These are phyloP conservation scores for Coemansia sp. DNA, from an alignment of 192 early-diverging fungal species.

Conservation along the genomic window DNA sequence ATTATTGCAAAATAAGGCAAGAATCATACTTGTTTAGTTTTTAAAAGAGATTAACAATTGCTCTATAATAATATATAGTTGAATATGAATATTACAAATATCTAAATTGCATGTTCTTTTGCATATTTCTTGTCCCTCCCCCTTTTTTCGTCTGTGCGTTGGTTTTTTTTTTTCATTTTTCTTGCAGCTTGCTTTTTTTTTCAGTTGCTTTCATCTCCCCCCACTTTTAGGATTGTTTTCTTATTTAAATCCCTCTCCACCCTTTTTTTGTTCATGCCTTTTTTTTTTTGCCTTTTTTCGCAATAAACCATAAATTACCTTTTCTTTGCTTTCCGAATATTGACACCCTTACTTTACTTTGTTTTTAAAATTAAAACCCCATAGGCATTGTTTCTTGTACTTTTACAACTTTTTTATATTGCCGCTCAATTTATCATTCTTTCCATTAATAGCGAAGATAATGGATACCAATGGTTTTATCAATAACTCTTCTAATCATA, in stretches of 20 bases:
- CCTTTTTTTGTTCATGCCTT: conserved; percentile 1
- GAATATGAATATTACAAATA: background rate
- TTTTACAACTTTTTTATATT: background rate
- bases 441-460: background rate
- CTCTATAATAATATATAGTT: no score
- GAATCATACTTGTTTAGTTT: no score
- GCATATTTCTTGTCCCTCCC: background rate
- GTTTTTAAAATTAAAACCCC: no score
- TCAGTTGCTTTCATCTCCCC: background rate
- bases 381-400: no score
- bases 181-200: background rate
- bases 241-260: background rate
- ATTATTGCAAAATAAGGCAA: no score
- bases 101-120: background rate
- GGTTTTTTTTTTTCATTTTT: background rate
- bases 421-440: background rate
- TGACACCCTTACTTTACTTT: background rate
- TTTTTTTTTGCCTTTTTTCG: background rate
- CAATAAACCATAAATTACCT: background rate
- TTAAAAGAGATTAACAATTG: no score
- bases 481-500: background rate
- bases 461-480: background rate
- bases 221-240: background rate
- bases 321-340: no score
- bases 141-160: conserved; percentile 1